Conservation (phyloP, 768 basidiomycete genomes). For the Lactarius trivialis region DNA sequence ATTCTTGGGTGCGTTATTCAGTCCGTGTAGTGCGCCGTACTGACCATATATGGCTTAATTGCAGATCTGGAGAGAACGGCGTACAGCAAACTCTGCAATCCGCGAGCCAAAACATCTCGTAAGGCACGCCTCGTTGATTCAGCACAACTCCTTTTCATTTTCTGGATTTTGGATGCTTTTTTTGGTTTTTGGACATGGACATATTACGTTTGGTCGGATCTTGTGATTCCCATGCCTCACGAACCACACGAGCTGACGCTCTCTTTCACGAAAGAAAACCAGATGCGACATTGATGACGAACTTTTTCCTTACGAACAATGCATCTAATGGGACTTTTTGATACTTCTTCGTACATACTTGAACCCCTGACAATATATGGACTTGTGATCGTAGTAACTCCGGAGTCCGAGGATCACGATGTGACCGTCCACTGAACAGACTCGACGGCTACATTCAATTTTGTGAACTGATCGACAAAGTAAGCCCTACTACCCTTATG, state of each 20-base stretch:
- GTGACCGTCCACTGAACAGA: conserved; percentile 5
- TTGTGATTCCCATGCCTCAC: not conserved
- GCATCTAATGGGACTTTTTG: not conserved
- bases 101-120: conserved; percentile 1
- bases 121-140: not conserved
- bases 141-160: not conserved
- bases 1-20: conserved; percentile 14
- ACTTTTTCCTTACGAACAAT: not conserved
- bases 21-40: not conserved
- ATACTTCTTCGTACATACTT: not conserved
- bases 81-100: conserved; percentile 6
- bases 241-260: not conserved
- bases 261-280: not conserved
- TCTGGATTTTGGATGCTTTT: not conserved
- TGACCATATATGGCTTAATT: not conserved
- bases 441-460: conserved; percentile 12
- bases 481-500: conserved; percentile 11
- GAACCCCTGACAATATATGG: not conserved
- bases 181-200: not conserved
- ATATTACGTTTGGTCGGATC: not conserved
- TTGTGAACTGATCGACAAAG: conserved; percentile 10
- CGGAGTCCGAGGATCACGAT: not conserved
- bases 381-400: not conserved
- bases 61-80: not conserved
- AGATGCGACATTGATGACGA: not conserved